Percentiles rank a stretch among this genome's conserved stretches.
Evolutionary conservation across 768 basidiomycete genomes (phyloP).

Genomic region (Kwoniella sp.): DNA sequence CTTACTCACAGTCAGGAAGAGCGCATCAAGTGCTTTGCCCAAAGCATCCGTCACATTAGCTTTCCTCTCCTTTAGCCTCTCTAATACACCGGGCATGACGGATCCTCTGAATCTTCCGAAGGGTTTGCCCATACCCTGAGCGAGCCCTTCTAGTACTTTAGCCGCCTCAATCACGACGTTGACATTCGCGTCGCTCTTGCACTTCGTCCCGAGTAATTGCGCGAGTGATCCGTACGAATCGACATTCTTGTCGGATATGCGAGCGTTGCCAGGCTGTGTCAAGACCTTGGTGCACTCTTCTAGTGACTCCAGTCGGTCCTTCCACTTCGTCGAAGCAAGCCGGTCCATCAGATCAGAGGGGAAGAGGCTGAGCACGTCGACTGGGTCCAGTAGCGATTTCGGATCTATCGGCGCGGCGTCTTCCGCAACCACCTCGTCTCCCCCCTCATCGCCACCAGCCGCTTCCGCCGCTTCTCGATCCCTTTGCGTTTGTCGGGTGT

Average conservation of each 20-base stretch:
- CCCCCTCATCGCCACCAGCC: constrained; percentile 51
- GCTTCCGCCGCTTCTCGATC: constrained; percentile 49
- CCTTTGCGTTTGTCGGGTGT: constrained; percentile 71
- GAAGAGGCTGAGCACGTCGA: constrained; percentile 70
- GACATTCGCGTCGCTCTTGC: constrained; percentile 87
- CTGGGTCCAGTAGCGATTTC: constrained; percentile 70
- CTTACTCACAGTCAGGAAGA: constrained; percentile 69
- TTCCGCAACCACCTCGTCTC: constrained; percentile 51
- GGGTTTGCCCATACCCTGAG: constrained; percentile 68
- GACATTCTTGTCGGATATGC: constrained; percentile 65
- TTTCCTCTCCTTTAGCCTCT: constrained; percentile 91
- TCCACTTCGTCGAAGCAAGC: constrained; percentile 92
- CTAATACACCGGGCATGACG: constrained; percentile 73
- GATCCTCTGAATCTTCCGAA: constrained; percentile 72
- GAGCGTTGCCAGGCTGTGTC: constrained; percentile 56
- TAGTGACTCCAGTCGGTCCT: constrained; percentile 81
- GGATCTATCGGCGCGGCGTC: constrained; percentile 64
- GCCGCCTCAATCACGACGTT: constrained; percentile 89
- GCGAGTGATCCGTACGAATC: constrained; percentile 71
- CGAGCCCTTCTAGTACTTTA: constrained; percentile 75
- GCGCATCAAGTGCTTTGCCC: constrained; percentile 78
- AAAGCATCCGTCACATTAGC: constrained; percentile 82
- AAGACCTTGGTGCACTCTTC: constrained; percentile 74
- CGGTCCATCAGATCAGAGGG: constrained; percentile 68
- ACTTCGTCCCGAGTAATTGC: constrained; percentile 70